Conservation (phyloP, 495 filamentous ascomycete species). For the Bacidia rubella region DNA sequence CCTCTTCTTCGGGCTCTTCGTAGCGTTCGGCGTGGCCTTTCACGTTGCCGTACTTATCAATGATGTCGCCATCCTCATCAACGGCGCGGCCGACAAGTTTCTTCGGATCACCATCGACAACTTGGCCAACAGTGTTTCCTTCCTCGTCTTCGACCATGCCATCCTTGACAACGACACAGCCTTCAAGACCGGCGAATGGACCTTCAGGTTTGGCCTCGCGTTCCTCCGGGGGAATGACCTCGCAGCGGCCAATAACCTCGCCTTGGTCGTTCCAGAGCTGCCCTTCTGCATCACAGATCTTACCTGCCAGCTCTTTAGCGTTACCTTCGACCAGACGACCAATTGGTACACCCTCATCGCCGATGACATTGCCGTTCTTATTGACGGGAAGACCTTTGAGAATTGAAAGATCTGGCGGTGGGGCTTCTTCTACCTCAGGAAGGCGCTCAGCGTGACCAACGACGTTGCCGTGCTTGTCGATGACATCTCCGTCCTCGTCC, state of each 20-base stretch:
- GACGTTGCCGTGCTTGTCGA: conserved; percentile 48
- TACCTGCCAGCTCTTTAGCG: conserved; percentile 51
- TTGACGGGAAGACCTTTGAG: conserved; percentile 58
- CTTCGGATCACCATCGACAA: conserved; percentile 66
- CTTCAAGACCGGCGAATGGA: conserved; percentile 63
- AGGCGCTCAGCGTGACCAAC: conserved; percentile 48
- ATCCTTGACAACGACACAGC: conserved; percentile 51
- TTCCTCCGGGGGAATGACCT: conserved; percentile 60
- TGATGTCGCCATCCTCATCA: conserved; percentile 72
- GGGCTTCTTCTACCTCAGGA: conserved; percentile 27
- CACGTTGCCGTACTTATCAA: conserved; percentile 66
- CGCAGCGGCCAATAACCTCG: conserved; percentile 57
- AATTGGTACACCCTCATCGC: conserved; percentile 54
- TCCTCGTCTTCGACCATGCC: conserved; percentile 58
- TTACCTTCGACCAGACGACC: conserved; percentile 57
- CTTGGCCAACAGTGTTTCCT: conserved; percentile 54
- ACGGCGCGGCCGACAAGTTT: conserved; percentile 61
- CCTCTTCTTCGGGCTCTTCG: conserved; percentile 43
- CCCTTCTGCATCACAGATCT: conserved; percentile 56
- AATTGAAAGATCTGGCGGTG: conserved; percentile 44
- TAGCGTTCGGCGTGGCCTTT: conserved; percentile 65
- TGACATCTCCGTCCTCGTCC: conserved; percentile 52
- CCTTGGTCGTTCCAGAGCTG: conserved; percentile 63
- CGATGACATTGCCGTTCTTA: conserved; percentile 68
- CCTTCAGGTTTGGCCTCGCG: conserved; percentile 54